Conservation (phyloP, 257 asterid species). For the Paraleonurus japonicus region DNA sequence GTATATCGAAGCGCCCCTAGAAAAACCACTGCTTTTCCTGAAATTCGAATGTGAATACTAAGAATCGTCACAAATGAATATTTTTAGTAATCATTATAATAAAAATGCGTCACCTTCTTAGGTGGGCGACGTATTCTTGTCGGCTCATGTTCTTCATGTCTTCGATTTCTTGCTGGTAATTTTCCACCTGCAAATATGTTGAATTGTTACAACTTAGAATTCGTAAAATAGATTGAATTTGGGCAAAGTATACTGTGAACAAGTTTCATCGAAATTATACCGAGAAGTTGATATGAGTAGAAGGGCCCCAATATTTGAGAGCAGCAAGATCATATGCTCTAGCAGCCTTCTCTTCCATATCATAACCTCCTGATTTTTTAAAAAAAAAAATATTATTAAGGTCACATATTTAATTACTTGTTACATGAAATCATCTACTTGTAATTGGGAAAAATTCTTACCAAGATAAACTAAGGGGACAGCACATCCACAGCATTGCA, state of each 20-base stretch:
- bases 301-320: conserved; percentile 92
- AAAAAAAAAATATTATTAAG: background rate
- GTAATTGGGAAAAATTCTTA: conserved; percentile 32
- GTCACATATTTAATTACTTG: background rate
- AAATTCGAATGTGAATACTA: background rate
- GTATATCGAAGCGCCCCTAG: conserved; percentile 76
- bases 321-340: conserved; percentile 97
- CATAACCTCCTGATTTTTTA: conserved; percentile 65
- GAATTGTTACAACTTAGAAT: background rate
- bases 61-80: background rate
- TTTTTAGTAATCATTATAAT: background rate
- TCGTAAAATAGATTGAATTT: background rate
- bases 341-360: conserved; percentile 97
- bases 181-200: conserved; percentile 47
- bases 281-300: conserved; percentile 72
- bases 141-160: conserved; percentile 88
- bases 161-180: conserved; percentile 79
- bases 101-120: conserved; percentile 57
- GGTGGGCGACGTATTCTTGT: conserved; percentile 83
- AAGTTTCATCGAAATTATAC: conserved; percentile 55
- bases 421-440: background rate
- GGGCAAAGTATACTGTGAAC: no score
- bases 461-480: conserved; percentile 75
- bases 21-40: conserved; percentile 78
- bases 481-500: conserved; percentile 44